Evolutionary conservation across 2,329 filamentous ascomycete species (phyloP), one percentile per base, ranked within the genome.

Genomic region (Chalaropsis ovoidea): DNA sequence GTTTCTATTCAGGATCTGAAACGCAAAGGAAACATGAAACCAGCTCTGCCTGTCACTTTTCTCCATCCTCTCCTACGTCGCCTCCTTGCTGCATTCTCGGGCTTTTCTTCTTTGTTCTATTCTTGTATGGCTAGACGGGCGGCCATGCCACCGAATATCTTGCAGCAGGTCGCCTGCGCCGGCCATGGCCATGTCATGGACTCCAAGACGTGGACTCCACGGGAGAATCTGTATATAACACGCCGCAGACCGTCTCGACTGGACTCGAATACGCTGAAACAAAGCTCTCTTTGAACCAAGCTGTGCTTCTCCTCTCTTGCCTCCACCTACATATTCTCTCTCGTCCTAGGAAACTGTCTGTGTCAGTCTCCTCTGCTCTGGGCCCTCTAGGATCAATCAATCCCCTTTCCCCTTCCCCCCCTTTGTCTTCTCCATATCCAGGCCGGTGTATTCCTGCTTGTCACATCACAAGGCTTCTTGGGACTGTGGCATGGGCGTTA

Each of bases 391-490:
- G 47, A 27, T 58, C 27, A 35, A 10, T 19, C 54, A 35, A 10
- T 19, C 54, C 31, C 54, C 27, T 58, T 58, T 19, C 7, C 54
- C 43, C 43, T 5, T n/a, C n/a, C 17, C 22, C 22, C n/a, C 15
- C 31, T 39, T 58, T 58, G 54, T 27, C 47, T 52, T 52, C 47
- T 52, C 47, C 47, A 52, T 52, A 27, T 52, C 47, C 24, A 27
- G 22, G 11, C 47, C 47, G 24, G 47, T 52, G 22, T 27, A 15
- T 27, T 52, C 47, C 10, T 22, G 15, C 47, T 39, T 24, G 47
- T 52, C 47, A 52, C 47, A 52, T 52, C 22, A 24, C 47, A 24
- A 52, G 22, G 15, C 11, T 52, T 27, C 22, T 52, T 3, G 22
- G 47, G 47, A 52, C 22, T 52, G 47, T 52, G 47, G 15, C 22